Conservation (phyloP, 768 basidiomycete genomes). For the Gymnopilus junonius region DNA sequence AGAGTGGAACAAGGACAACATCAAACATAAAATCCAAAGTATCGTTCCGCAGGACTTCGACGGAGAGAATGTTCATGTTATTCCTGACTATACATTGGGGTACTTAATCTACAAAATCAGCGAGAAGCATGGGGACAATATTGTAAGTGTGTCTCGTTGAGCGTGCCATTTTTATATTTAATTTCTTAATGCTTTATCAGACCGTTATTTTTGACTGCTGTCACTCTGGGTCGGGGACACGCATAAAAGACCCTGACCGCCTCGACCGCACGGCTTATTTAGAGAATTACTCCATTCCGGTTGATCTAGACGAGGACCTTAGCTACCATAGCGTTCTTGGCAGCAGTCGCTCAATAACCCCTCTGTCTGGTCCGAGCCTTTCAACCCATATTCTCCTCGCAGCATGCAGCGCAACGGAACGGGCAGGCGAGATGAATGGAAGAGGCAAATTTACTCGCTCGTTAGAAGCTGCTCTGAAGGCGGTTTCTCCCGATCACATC, state of each 20-base stretch:
- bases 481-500: background rate
- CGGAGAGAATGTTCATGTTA: background rate
- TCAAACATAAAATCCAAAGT: background rate
- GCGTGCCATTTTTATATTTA: background rate
- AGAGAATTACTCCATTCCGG: background rate
- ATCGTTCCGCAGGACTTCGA: slow-evolving; percentile 1
- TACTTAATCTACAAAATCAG: background rate
- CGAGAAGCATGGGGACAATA: background rate
- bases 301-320: background rate
- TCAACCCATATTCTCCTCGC: background rate
- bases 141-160: background rate
- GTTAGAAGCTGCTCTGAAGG: background rate
- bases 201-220: slow-evolving; percentile 17
- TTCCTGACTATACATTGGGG: slow-evolving; percentile 3
- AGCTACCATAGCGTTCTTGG: background rate
- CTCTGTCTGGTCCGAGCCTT: background rate
- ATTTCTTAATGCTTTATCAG: background rate
- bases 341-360: background rate
- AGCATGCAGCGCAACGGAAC: background rate
- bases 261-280: background rate
- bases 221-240: slow-evolving; percentile 16
- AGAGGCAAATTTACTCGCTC: background rate
- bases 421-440: background rate
- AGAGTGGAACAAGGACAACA: background rate
- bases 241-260: background rate